phyloP scores from a whole-genome alignment of 2,329 filamentous ascomycete species.

The Rhynchosporium secalis region DNA sequence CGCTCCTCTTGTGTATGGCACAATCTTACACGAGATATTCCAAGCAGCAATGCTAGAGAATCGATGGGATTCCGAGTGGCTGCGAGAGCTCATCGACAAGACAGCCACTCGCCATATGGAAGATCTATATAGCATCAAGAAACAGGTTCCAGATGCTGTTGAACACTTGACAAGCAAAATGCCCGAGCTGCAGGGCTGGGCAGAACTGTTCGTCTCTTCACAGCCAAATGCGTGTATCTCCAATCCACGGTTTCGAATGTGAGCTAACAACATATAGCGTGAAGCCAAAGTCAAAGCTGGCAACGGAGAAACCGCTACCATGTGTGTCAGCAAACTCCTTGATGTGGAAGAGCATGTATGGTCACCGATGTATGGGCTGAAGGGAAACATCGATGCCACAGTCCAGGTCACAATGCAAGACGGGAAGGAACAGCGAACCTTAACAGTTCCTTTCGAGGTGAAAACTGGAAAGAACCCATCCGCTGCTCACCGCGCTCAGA shows the following conservation, averaged over 20 bases:
- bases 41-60: conserved; percentile 86
- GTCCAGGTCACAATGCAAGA: conserved; percentile 84
- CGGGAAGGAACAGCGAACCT: conserved; percentile 60
- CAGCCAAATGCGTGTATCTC: conserved; percentile 60
- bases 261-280: conserved; percentile 44
- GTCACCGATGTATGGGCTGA: conserved; percentile 96
- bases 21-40: conserved; percentile 92
- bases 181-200: conserved; percentile 80
- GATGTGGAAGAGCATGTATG: conserved; percentile 98
- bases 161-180: conserved; percentile 84
- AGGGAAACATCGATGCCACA: conserved; percentile 96
- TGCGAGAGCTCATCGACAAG: conserved; percentile 65
- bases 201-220: conserved; percentile 72
- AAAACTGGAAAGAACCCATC: conserved; percentile 89
- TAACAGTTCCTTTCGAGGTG: conserved; percentile 91
- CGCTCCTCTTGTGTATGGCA: conserved; percentile 84
- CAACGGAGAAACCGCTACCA: conserved; percentile 71
- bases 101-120: conserved; percentile 80
- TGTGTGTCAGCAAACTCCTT: conserved; percentile 90
- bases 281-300: conserved; percentile 77
- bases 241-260: neutral
- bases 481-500: conserved; percentile 85
- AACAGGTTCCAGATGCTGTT: conserved; percentile 69
- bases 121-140: conserved; percentile 83
- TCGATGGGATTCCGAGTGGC: conserved; percentile 70